phyloP scores from a whole-genome alignment of 1,284 basidiomycete species.

The Ceratobasidium sp. region DNA sequence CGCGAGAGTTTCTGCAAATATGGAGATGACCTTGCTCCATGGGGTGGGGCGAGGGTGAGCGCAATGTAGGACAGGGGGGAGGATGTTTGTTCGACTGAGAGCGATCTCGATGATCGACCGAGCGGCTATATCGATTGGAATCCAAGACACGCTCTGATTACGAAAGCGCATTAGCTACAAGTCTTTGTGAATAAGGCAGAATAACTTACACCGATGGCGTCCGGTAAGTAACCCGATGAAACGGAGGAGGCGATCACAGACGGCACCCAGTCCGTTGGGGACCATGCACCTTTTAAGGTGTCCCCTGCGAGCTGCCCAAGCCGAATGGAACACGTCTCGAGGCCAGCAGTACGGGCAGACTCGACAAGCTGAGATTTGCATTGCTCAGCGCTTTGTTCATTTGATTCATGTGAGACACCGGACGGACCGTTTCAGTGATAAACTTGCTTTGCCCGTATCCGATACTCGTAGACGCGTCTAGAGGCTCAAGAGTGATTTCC shows the following conservation, averaged over 20 bases:
- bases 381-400: not conserved
- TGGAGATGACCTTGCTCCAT: not conserved
- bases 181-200: not conserved
- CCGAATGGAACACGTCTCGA: constrained; percentile 11
- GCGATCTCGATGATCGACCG: not conserved
- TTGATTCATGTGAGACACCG: not conserved
- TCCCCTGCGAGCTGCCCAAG: constrained; percentile 42
- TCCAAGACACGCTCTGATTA: constrained; percentile 9
- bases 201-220: not conserved
- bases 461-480: not conserved
- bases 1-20: not conserved
- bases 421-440: constrained; percentile 17
- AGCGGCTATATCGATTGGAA: constrained; percentile 24
- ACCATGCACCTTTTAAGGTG: constrained; percentile 38
- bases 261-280: constrained; percentile 43
- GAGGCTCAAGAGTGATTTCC: not conserved
- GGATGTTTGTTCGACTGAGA: not conserved
- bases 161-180: not conserved
- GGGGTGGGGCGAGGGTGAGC: constrained; percentile 3
- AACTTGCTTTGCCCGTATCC: constrained; percentile 23
- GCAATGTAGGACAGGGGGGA: not conserved
- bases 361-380: constrained; percentile 12
- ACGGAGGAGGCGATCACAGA: constrained; percentile 17
- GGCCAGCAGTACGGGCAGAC: constrained; percentile 10
- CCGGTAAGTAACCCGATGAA: constrained; percentile 14